Evolutionary conservation across 108 stramenopile genomes (phyloP), one percentile per base, ranked within the genome.

Genomic region (Conticribra guillardii): DNA sequence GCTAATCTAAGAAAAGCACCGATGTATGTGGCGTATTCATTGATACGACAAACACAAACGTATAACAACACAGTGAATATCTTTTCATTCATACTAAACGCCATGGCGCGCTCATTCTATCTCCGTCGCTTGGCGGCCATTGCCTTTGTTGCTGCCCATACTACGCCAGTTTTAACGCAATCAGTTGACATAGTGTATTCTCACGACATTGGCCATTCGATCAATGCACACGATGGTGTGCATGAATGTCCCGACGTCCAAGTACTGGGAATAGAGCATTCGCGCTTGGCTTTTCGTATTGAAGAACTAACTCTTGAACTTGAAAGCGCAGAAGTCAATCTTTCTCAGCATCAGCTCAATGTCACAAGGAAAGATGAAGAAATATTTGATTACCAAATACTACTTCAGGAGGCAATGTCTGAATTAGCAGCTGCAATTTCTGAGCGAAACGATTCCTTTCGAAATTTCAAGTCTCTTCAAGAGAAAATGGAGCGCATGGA

Each of bases 341-440:
- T 60, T 3, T 31, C 60, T 23, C 60, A 45, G 37, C 41, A 34
- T 1, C 32, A 24, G 44, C 1, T 21, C 5, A 9, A 34, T 11
- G 24, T 34, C 7, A 33, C n/a, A 46, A 19, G 4, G 2, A 44
- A 46, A 44, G 60, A 60, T 22, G 17, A 48, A 48, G 26, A 62
- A 27, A 3, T 62, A 46, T n/a, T 23, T 1, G 7, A 24, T 4
- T 51, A 22, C n/a, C 21, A 21, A 51, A 21, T 5, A 5, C 50
- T 9, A 21, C 21, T 51, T 5, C 8, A n/a, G 4, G 50, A n/a
- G 4, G 8, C 18, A 4, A 33, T 3, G 19, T 22, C 52, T 14
- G 66, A 54, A 11, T 65, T 65, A 51, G 51, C 32, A 3, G 34
- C 52, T 41, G 51, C 33, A 1, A 65, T 65, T 54, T 65, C 52